Evolutionary conservation across 345 rosid species (phyloP).

Genomic region (Euphorbia peplus): DNA sequence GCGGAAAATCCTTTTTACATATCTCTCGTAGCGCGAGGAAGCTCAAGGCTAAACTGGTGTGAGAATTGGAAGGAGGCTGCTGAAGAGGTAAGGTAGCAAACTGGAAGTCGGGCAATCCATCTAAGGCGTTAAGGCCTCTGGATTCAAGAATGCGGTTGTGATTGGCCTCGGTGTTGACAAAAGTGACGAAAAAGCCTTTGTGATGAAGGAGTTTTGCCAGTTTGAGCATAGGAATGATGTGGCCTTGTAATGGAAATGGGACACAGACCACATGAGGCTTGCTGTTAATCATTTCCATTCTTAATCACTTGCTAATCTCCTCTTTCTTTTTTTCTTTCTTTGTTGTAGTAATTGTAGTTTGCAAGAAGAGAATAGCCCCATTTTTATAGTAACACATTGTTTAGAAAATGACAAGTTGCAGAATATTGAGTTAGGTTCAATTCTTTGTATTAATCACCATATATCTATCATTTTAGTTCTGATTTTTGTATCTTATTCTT

Average conservation of each 20-base stretch:
- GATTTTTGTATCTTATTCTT: neutral
- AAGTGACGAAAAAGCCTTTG: conserved; percentile 5
- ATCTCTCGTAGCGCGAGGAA: conserved; percentile 10
- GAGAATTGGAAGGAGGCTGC: conserved; percentile 13
- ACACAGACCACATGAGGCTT: conserved; percentile 10
- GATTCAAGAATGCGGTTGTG: conserved; percentile 5
- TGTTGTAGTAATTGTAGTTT: neutral
- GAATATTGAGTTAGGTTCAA: neutral
- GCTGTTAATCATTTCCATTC: neutral
- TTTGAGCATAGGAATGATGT: conserved; percentile 1
- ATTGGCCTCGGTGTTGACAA: conserved; percentile 8
- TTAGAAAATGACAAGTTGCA: neutral
- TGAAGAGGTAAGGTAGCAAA: conserved; percentile 16
- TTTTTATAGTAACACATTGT: neutral
- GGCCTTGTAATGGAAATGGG: conserved; percentile 9
- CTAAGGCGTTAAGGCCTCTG: neutral
- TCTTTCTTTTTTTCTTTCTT: no score
- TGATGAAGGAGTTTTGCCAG: conserved; percentile 9
- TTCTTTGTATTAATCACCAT: neutral
- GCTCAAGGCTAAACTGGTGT: conserved; percentile 10
- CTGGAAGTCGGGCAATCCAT: conserved; percentile 15
- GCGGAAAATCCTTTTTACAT: conserved; percentile 1
- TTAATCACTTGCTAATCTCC: neutral
- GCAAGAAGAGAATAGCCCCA: neutral
- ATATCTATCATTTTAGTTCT: neutral